Percentiles rank a stretch among this genome's conserved stretches.
These are phyloP conservation scores for Dalbergia cochinchinensis DNA, from an alignment of 306 rosid species.

Conservation along the genomic window DNA sequence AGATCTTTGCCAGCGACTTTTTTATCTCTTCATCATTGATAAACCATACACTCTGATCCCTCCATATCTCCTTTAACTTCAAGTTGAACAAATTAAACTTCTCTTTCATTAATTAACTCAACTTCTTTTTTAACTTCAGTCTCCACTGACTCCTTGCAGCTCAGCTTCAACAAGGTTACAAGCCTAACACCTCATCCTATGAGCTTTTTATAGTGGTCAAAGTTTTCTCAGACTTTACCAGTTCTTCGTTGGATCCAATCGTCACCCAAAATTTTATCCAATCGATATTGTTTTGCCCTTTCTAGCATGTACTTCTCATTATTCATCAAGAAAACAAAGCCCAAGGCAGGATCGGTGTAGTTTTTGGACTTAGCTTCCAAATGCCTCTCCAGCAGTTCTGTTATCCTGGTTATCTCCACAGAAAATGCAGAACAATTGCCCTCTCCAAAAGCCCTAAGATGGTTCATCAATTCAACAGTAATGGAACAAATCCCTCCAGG, in stretches of 20 bases:
- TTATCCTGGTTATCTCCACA: neutral
- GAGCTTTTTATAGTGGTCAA: neutral
- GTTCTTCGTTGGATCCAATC: neutral
- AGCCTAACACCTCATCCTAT: neutral
- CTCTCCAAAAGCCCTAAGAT: neutral
- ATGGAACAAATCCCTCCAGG: neutral
- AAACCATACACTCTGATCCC: neutral
- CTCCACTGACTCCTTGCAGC: neutral
- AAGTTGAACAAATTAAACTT: neutral
- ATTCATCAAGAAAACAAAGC: conserved; percentile 5
- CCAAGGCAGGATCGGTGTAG: neutral
- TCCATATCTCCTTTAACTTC: neutral
- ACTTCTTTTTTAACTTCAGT: neutral
- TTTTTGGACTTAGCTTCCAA: neutral
- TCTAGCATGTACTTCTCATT: neutral
- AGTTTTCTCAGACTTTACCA: neutral
- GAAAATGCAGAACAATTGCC: neutral
- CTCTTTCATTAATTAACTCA: neutral
- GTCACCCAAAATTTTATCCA: neutral
- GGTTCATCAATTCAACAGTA: neutral
- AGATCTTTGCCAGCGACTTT: neutral
- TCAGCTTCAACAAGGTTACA: neutral
- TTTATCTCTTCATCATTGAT: neutral
- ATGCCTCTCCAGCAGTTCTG: neutral
- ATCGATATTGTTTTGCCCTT: too few relatives aligned